Evolutionary conservation across 345 rosid genomes (phyloP), one percentile per base, ranked within the genome.

Genomic region (Murraya paniculata): DNA sequence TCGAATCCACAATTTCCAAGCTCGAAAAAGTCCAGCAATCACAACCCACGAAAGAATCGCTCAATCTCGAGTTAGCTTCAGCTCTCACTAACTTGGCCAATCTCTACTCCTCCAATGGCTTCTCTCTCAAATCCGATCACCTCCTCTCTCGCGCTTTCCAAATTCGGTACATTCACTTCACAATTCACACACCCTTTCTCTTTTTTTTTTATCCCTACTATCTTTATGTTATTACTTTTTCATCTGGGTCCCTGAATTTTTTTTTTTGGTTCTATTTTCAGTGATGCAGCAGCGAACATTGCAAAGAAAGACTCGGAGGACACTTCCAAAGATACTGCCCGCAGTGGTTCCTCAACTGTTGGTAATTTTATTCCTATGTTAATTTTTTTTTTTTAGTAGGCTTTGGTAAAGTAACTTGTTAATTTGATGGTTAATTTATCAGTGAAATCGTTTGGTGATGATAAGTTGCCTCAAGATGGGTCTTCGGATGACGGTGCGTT

Each of bases 71-170:
- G 55, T 77, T 94, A 79, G 88, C 94, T 64, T 80, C 91, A 5
- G 92, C 91, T 74, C 85, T 91, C 18, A 76, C 81, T 7, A 92
- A 92, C 68, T 85, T 92, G 78, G 92, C 95, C 61, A 78, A 85
- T 48, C 90, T 95, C 78, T 88, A 90, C 82, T 87, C 95, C 66
- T 86, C 94, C 81, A 86, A 84, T 14, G 92, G 94, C 18, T 90
- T 91, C 81, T 91, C 98, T 38, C 91, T 95, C 77, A 93, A 93
- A 85, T 83, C 94, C 79, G 98, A 93, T 36, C 84, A 91, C 33
- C 86, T 90, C 24, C 87, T 80, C 68, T 64, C 89, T 64, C 95
- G 95, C 58, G 91, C 94, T 79, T 79, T 91, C 16, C 68, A 84
- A 75, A 75, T 92, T 68, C 71, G 88, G 92, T 90, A 85, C 35